Base-by-base conservation (phyloP, 2,329 filamentous ascomycete genomes). In the Cercospora zeae-maydis region DNA sequence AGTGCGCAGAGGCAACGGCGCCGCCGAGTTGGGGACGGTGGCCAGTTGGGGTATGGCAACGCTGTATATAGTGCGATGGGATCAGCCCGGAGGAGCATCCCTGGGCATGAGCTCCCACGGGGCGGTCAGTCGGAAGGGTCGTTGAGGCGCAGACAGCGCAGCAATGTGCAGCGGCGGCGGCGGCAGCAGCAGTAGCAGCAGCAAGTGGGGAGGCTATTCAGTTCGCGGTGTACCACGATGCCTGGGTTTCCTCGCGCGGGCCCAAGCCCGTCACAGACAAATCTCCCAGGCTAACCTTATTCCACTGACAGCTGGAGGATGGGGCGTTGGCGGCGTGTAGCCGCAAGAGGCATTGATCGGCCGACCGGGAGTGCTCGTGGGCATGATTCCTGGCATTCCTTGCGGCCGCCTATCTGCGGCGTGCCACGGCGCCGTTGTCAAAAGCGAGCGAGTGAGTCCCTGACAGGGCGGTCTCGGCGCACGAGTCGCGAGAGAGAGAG, bases 1-100 rank as follows among this genome's bases (percentile, higher is more conserved):
- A 60, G 64, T 59, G 61, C 58, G 39, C 61, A 45, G 61, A 52
- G 58, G 39, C 54, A 34, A 63, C 57, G 55, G 62, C 49, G 52
- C 65, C 62, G 56, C 45, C 52, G 58, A 33, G 39, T 59, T 59
- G 60, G 67, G 30, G 62, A 58, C 52, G 61, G 27, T 49, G 57
- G 65, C 67, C 39, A 37, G 42, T 69, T 57, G 60, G 67, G 67
- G 54, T 59, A 67, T 62, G 66, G 67, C 67, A 67, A 63, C 54
- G 34, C 27, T 11, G 58, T 36, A 34, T 36, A 34, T 27, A 27
- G 61, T 54, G 61, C 55, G 24, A 63, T 59, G 45, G 51, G 21
- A 24, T 51, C 61, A 55, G 37, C 19, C 36, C 56, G 11, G 37
- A 34, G 19, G 24, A 19, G 16, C 52, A 57, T 58, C 58, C 57